These are phyloP conservation scores for Aspergillus bertholletiae DNA, from an alignment of 495 filamentous ascomycete genomes.

Conservation along the genomic window DNA sequence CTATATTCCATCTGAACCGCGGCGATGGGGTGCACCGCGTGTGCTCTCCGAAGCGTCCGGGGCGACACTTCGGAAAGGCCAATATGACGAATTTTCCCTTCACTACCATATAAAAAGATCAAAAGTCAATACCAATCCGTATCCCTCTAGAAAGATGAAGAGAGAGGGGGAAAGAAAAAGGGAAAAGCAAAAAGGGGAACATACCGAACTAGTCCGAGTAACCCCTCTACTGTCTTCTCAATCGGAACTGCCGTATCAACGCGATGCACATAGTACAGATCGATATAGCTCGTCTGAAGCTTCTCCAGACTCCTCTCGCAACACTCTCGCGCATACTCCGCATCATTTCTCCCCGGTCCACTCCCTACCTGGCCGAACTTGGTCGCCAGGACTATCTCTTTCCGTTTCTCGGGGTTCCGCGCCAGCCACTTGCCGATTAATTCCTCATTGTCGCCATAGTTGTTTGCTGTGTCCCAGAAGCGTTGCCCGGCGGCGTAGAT, in stretches of 20 bases:
- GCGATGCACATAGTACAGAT: conserved; percentile 39
- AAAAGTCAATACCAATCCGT: no score
- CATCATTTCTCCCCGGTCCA: conserved; percentile 33
- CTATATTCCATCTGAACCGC: conserved; percentile 57
- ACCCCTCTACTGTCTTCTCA: conserved; percentile 42
- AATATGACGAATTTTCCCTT: conserved; percentile 53
- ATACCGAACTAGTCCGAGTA: conserved; percentile 48
- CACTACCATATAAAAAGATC: no score
- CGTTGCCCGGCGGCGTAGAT: background rate
- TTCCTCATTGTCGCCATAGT: conserved; percentile 44
- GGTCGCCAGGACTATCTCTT: conserved; percentile 53
- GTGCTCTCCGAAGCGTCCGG: conserved; percentile 53
- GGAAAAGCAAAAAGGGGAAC: conserved; percentile 7
- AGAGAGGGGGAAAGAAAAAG: no score
- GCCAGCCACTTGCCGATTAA: conserved; percentile 54
- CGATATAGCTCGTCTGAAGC: conserved; percentile 41
- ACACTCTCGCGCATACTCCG: conserved; percentile 40
- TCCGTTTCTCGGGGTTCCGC: conserved; percentile 42
- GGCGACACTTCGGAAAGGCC: conserved; percentile 51
- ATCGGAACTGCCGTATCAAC: conserved; percentile 42
- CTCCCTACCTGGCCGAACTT: conserved; percentile 42
- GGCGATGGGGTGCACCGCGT: conserved; percentile 50
- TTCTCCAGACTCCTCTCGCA: conserved; percentile 40
- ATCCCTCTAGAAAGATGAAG: background rate
- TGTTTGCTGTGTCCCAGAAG: conserved; percentile 13